These are phyloP conservation scores for Penicillium sp. DNA, from an alignment of 2,329 filamentous ascomycete genomes.

Conservation along the genomic window DNA sequence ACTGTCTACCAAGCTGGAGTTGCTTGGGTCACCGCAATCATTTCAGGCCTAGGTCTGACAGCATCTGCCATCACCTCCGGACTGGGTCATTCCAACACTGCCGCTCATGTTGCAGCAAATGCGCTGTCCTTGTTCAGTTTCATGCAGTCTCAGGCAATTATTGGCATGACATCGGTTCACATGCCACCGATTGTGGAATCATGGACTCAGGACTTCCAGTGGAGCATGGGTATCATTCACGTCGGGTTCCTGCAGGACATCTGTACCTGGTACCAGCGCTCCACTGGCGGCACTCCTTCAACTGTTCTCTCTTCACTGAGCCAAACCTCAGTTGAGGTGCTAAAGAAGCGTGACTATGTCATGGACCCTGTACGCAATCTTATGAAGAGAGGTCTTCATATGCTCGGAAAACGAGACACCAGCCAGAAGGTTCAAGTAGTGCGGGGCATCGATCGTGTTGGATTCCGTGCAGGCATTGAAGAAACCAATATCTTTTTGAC, in stretches of 20 bases:
- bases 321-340: constrained; percentile 77
- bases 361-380: constrained; percentile 30
- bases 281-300: constrained; percentile 82
- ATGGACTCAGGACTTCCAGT: constrained; percentile 98
- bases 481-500: constrained; percentile 92
- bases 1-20: constrained; percentile 87
- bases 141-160: constrained; percentile 90
- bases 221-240: constrained; percentile 94
- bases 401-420: constrained; percentile 55
- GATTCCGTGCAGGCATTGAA: constrained; percentile 82
- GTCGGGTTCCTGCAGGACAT: constrained; percentile 84
- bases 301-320: constrained; percentile 72
- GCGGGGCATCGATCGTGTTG: constrained; percentile 83
- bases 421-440: constrained; percentile 54
- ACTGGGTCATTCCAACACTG: constrained; percentile 88
- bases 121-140: constrained; percentile 91
- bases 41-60: constrained; percentile 78
- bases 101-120: constrained; percentile 90
- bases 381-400: constrained; percentile 33
- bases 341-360: constrained; percentile 59
- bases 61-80: constrained; percentile 87
- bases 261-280: constrained; percentile 92
- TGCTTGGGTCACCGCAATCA: constrained; percentile 84
- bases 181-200: constrained; percentile 85
- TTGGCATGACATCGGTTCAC: constrained; percentile 77